Conservation (phyloP, 2,329 filamentous ascomycete genomes). For the Canariomyces notabilis region DNA sequence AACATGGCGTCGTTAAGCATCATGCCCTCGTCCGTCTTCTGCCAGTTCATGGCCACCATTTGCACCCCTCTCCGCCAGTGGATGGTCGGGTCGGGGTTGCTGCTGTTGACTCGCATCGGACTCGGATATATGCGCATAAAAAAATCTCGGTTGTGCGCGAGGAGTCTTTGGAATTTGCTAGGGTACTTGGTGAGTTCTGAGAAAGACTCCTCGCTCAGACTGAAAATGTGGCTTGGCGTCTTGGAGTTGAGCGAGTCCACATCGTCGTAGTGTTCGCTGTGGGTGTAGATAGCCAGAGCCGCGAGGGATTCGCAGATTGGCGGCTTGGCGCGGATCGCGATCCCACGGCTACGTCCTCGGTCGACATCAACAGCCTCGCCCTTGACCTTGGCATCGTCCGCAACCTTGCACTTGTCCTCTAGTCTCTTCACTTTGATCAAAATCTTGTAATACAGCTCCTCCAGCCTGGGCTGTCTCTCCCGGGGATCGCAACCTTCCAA, state of each 20-base stretch:
- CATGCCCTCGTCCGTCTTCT: slow-evolving; percentile 88
- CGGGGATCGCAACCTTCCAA: slow-evolving; percentile 47
- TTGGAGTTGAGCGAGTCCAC: slow-evolving; percentile 61
- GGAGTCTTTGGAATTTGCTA: slow-evolving; percentile 47
- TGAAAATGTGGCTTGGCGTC: slow-evolving; percentile 70
- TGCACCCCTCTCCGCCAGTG: slow-evolving; percentile 94
- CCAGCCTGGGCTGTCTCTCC: slow-evolving; percentile 61
- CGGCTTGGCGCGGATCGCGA: slow-evolving; percentile 41
- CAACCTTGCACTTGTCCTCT: neutral
- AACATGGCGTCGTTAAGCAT: slow-evolving; percentile 99
- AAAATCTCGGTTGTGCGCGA: slow-evolving; percentile 80
- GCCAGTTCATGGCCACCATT: slow-evolving; percentile 98
- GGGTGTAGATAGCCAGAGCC: slow-evolving; percentile 76
- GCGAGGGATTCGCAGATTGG: slow-evolving; percentile 67
- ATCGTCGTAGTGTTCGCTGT: slow-evolving; percentile 73
- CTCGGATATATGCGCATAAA: slow-evolving; percentile 92
- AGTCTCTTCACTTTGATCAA: slow-evolving; percentile 67
- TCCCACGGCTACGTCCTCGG: slow-evolving; percentile 24
- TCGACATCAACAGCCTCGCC: slow-evolving; percentile 25
- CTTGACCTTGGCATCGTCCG: neutral
- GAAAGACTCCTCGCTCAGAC: slow-evolving; percentile 79
- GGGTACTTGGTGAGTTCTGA: slow-evolving; percentile 35
- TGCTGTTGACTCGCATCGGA: slow-evolving; percentile 71
- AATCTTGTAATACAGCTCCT: slow-evolving; percentile 72
- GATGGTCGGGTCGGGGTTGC: slow-evolving; percentile 88